Evolutionary conservation across 2,329 filamentous ascomycete species (phyloP).

Genomic region (Coniochaeta sp.): DNA sequence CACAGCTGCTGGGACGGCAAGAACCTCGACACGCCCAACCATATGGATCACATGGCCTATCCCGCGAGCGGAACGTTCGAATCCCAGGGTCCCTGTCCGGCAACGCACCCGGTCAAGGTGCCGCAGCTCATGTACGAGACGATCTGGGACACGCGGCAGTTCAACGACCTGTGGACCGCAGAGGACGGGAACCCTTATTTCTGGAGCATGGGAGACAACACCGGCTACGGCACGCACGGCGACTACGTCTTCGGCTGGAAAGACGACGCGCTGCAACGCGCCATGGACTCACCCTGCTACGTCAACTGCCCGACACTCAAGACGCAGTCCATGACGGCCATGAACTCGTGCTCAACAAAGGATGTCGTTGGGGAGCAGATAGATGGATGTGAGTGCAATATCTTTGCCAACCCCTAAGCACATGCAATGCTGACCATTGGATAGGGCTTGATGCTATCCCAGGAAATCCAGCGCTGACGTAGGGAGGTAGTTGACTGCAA

Average conservation of each 20-base stretch:
- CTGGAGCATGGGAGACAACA: slow-evolving; percentile 3
- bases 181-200: slow-evolving; percentile 24
- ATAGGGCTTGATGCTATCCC: not conserved
- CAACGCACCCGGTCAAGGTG: slow-evolving; percentile 23
- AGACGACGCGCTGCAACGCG: slow-evolving; percentile 11
- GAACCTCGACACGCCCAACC: slow-evolving; percentile 34
- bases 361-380: not conserved
- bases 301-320: slow-evolving; percentile 11
- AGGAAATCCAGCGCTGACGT: not conserved
- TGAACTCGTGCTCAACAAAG: not conserved
- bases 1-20: slow-evolving; percentile 35
- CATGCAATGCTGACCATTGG: not conserved
- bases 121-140: slow-evolving; percentile 29
- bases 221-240: slow-evolving; percentile 11
- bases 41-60: slow-evolving; percentile 29
- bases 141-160: slow-evolving; percentile 22
- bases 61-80: slow-evolving; percentile 15
- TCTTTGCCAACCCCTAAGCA: not conserved
- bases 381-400: not conserved
- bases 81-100: slow-evolving; percentile 20
- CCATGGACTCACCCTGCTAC: slow-evolving; percentile 11
- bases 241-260: slow-evolving; percentile 14
- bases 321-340: slow-evolving; percentile 6
- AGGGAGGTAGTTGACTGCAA: not conserved
- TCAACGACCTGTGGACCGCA: slow-evolving; percentile 20